Base-by-base conservation (phyloP, 164 flowering plant species). In the Aristolochia fimbriata region DNA sequence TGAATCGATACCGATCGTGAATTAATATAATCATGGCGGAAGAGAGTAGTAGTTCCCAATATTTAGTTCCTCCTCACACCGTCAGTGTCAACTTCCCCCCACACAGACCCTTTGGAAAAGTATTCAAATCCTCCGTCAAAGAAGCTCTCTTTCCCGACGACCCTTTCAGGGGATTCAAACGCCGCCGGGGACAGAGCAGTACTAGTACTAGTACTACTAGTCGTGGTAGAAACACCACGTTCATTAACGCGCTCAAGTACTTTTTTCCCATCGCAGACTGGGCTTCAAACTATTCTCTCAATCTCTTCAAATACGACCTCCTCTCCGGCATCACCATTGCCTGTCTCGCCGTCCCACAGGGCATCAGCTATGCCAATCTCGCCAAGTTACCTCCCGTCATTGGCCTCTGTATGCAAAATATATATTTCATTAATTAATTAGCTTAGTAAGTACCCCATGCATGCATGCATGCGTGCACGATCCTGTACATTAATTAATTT, bases 301-400 rank as follows among this genome's bases (percentile, higher is more conserved):
- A 72, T 12, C 77, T 77, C 57, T 68, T 91, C 68, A 84, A 82
- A 61, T 83, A 87, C 17, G 97, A 91, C 74, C 48, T 91, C 15
- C 67, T 91, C 48, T 61, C 96, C 51, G 97, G 97, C 17, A 84
- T 91, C 69, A 87, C 97, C 68, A 91, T 91, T 73, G 93, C 97
- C 15, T 84, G 93, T 70, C 77, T 91, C n/a, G 91, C 93, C 73
- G 87, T 87, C 64, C 97, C 97, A 22, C 95, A 89, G 90, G 97
- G 95, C 6, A 90, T 90, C 27, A 85, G 91, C 49, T 91, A 91
- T 70, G 95, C 97, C 10, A 90, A 90, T 70, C 89, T 90, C 41
- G 96, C 96, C 3, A 81, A 72, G 58, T 71, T 88, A 21, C 88
- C 90, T 23, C 90, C 96, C 16, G 83, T 85, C 23, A 77, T 85